These are phyloP conservation scores for Crithidia thermophila DNA, from an alignment of 208 protist species.

Conservation along the genomic window DNA sequence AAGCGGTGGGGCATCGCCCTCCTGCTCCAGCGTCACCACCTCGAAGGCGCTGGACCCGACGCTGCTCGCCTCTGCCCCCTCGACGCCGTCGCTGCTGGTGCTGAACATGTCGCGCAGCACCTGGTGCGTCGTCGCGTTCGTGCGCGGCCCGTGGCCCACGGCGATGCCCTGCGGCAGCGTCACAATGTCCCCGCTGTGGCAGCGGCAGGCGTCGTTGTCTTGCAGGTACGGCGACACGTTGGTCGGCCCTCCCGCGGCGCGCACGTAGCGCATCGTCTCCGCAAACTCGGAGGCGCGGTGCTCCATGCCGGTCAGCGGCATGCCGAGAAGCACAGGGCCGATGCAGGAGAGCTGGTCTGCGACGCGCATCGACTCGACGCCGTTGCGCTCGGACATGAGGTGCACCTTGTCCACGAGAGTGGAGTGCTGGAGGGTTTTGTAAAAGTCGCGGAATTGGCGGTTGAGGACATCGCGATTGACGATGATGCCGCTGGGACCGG, in stretches of 20 bases:
- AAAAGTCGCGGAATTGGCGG: conserved; percentile 91
- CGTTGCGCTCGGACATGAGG: conserved; percentile 83
- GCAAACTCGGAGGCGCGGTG: conserved; percentile 86
- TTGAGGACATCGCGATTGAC: conserved; percentile 90
- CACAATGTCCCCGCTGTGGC: conserved; percentile 90
- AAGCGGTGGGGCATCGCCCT: conserved; percentile 88
- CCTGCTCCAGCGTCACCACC: conserved; percentile 89
- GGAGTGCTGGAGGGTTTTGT: conserved; percentile 85
- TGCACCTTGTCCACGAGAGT: conserved; percentile 91
- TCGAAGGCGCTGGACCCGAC: conserved; percentile 43
- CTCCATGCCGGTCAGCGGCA: conserved; percentile 86
- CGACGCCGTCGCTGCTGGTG: neutral
- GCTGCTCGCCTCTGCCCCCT: neutral
- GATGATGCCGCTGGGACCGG: conserved; percentile 85
- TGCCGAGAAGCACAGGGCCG: conserved; percentile 78
- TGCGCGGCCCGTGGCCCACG: conserved; percentile 86
- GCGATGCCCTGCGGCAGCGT: conserved; percentile 84
- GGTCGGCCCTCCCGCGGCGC: conserved; percentile 75
- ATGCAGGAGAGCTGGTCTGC: conserved; percentile 83
- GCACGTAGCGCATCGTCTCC: conserved; percentile 90
- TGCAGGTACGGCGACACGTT: conserved; percentile 75
- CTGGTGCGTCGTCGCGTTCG: conserved; percentile 82
- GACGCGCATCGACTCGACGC: conserved; percentile 75
- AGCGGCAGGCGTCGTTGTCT: conserved; percentile 84
- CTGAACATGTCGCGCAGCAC: conserved; percentile 76